Evolutionary conservation across 23 red algal genomes (phyloP).

Genomic region (Gracilaria domingensis): DNA sequence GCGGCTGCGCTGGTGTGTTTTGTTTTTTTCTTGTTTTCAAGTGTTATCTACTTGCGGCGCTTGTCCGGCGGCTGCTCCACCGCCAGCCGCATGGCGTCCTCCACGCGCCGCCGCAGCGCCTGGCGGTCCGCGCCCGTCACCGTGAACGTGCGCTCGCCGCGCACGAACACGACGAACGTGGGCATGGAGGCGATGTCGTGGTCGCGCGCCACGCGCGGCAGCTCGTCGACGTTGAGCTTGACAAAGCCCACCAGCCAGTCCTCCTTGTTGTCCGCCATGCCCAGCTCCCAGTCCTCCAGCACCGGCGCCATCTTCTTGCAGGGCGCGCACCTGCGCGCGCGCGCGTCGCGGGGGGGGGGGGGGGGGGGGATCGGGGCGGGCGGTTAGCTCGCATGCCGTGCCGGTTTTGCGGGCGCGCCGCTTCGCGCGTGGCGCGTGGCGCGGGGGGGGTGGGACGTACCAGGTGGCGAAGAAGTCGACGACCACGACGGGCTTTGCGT

Average conservation of each 20-base stretch:
- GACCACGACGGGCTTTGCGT: slow-evolving; percentile 21
- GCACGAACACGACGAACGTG: slow-evolving; percentile 35
- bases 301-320: slow-evolving; percentile 35
- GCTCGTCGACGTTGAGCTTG: slow-evolving; percentile 50
- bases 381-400: too few species aligned
- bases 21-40: too few species aligned
- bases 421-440: background rate
- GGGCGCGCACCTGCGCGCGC: slow-evolving; percentile 40
- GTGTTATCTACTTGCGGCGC: background rate
- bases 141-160: slow-evolving; percentile 1
- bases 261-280: slow-evolving; percentile 33
- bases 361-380: background rate
- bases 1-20: too few species aligned
- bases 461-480: slow-evolving; percentile 55
- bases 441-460: slow-evolving; percentile 7
- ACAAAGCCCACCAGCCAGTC: slow-evolving; percentile 26
- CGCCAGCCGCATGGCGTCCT: slow-evolving; percentile 1
- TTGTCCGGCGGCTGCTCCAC: background rate
- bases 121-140: background rate
- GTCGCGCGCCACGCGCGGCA: background rate
- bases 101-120: background rate
- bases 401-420: slow-evolving; percentile 47
- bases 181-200: slow-evolving; percentile 11
- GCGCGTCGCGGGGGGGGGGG: background rate
- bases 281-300: slow-evolving; percentile 17